A percentile compares a stretch with the other conserved stretches of the same genome.
Evolutionary conservation across 2,329 filamentous ascomycete genomes (phyloP).

Genomic region (Tolypocladium tundrense): DNA sequence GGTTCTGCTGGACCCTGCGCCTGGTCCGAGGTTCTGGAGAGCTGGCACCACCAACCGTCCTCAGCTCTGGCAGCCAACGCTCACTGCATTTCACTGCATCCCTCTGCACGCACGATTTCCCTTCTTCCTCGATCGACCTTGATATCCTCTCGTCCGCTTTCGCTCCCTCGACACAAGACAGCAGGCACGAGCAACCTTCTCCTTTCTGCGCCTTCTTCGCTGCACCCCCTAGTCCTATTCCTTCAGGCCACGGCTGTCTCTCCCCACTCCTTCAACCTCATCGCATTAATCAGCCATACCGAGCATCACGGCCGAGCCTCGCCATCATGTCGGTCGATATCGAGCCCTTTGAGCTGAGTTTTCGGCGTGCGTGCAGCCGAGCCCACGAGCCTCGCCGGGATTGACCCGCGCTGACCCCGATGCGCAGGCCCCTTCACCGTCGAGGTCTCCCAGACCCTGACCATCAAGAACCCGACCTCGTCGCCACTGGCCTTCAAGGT

Average conservation of each 20-base stretch:
- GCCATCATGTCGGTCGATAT: conserved; percentile 86
- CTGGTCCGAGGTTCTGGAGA: not conserved
- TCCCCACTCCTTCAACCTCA: not conserved
- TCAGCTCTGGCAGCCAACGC: not conserved
- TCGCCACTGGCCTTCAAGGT: conserved; percentile 62
- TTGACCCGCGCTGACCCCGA: conserved; percentile 5
- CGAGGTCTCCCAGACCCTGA: conserved; percentile 55
- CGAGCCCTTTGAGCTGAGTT: conserved; percentile 82
- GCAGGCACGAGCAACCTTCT: not conserved
- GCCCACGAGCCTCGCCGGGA: not conserved
- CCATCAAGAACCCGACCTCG: conserved; percentile 53
- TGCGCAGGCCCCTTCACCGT: conserved; percentile 52
- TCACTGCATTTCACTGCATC: not conserved
- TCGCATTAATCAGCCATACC: not conserved
- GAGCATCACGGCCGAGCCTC: not conserved
- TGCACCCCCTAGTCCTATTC: not conserved
- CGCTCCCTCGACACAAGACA: not conserved
- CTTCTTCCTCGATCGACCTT: not conserved
- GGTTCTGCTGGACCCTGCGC: not conserved
- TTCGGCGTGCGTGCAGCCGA: conserved; percentile 61
- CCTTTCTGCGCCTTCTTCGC: not conserved
- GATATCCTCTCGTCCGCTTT: not conserved
- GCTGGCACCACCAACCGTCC: not conserved
- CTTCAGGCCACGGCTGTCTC: not conserved
- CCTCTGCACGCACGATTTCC: not conserved